Evolutionary conservation across 2,329 filamentous ascomycete species (phyloP), one percentile per base, ranked within the genome.

Genomic region (Trichocomaceae sp.): DNA sequence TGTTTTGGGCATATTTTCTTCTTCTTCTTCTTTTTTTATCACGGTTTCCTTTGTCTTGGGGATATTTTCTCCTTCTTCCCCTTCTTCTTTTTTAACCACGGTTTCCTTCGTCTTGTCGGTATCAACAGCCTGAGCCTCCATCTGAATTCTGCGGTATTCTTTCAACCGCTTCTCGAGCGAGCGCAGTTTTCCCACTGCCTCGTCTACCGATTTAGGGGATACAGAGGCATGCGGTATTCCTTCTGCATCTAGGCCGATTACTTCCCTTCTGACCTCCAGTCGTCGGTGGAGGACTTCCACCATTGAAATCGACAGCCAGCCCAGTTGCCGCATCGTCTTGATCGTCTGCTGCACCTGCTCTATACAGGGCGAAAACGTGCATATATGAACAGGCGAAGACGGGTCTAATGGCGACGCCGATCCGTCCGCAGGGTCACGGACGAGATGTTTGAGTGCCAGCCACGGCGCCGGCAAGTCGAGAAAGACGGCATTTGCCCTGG

Each of bases 351-450:
- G 90, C 20, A 95, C 92, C 75, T 99, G 93, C 72, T 99, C 93
- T 61, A 99, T 95, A 71, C 93, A 99, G 0, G 93, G 93, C 1
- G 88, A 95, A 74, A 99, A 99, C 0, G 90, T 95, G 75, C 93
- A 99, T 53, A 99, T 81, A 66, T 93, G 81, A 1, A 86, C 83
- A 5, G 86, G 80, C 42, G 82, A 79, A n/a, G 79, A 78, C 0
- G 88, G 84, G 61, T 93, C 85, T 10, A 97, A 78, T 0, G 82
- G 78, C 1, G 80, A 79, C 52, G 66, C 61, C 0, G 60, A 59
- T 3, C 68, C 68, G 3, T 66, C 62, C 3, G 64, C 54, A 1
- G 68, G 62, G 20, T 68, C 61, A 31, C 76, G 73, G 19, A 72
- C 72, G 8, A 78, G 67, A 56, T 78, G 74, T 51, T 72, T 74